Evolutionary conservation across 495 filamentous ascomycete species (phyloP).

Genomic region (Trichocladium antarcticum): DNA sequence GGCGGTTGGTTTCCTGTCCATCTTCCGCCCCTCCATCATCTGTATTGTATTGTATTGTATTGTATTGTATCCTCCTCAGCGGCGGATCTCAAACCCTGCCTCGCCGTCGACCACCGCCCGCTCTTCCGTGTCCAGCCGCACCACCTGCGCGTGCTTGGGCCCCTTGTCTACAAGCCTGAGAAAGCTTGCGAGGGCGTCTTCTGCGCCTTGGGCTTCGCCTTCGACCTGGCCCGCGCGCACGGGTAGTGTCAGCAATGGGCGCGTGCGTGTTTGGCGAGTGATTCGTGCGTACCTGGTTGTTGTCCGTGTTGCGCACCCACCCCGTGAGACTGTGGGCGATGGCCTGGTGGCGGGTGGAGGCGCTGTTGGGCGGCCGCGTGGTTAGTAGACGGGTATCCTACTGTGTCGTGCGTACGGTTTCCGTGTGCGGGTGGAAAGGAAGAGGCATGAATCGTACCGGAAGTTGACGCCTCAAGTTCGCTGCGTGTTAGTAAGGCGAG

Average conservation of each 20-base stretch:
- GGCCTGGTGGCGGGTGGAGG: conserved; percentile 63
- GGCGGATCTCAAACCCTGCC: conserved; percentile 46
- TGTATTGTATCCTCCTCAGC: conserved; percentile 14
- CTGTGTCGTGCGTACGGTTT: too few species aligned
- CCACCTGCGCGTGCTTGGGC: conserved; percentile 54
- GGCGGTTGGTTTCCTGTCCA: neutral
- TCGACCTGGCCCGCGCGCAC: conserved; percentile 49
- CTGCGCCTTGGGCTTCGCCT: conserved; percentile 75
- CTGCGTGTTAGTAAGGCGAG: neutral
- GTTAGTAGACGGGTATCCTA: neutral
- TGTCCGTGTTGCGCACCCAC: conserved; percentile 64
- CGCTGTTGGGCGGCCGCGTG: conserved; percentile 32
- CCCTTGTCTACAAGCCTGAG: conserved; percentile 68
- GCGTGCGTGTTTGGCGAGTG: neutral
- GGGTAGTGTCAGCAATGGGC: neutral
- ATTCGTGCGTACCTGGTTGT: conserved; percentile 47
- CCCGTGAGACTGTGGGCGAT: conserved; percentile 55
- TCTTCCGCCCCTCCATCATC: neutral
- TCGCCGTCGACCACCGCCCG: conserved; percentile 53
- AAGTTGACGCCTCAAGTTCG: conserved; percentile 10
- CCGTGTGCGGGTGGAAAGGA: neutral
- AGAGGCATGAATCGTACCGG: conserved; percentile 5
- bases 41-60: too few species aligned
- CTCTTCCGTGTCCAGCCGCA: conserved; percentile 57
- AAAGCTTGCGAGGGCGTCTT: conserved; percentile 52